Evolutionary conservation across 1,139 yeast species (phyloP), one percentile per base, ranked within the genome.

Genomic region (Candida tropicalis): DNA sequence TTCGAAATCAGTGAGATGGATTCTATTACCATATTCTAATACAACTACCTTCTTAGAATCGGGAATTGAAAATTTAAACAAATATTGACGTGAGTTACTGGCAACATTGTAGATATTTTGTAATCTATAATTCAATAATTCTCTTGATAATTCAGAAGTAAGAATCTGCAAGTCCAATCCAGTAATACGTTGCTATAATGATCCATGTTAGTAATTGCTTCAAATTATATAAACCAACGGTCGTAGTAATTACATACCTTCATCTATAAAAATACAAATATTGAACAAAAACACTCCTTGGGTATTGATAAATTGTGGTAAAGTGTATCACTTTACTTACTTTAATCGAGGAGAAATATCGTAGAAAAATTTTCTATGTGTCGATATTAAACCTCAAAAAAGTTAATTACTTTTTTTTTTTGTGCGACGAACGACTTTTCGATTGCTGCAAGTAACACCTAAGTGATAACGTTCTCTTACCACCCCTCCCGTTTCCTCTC

Each of bases 91-190:
- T 10, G 78, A 73, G 4, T 90, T 85, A 36, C 83, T 78, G 20
- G 85, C 79, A 41, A 89, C 75, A 62, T 89, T 91, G 65, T 91
- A 91, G 45, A 93, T 84, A 62, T 93, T 93, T 52, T 85, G 91
- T 45, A 93, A 70, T 46, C 98, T 70, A 59, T 83, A 84, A 44
- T 84, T 82, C 45, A 77, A 72, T 36, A 89, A 55, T 41, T 75
- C 68, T 13, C 60, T 58, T 43, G 75, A 73, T 46, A 91, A 73
- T 60, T 93, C 99, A 26, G 75, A 66, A 2, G 84, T 74, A 36
- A 90, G 68, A 45, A 89, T 72, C 62, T 83, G 84, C 38, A 91
- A 75, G 64, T 91, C 98, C 48, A 91, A 71, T 3, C 95, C 85
- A 11, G 93, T 84, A 50, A 90, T 79, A 64, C 97, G 78, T 76